Evolutionary conservation across 23 red algal species (phyloP), one percentile per base, ranked within the genome.

Genomic region (Gracilariopsis chorda): DNA sequence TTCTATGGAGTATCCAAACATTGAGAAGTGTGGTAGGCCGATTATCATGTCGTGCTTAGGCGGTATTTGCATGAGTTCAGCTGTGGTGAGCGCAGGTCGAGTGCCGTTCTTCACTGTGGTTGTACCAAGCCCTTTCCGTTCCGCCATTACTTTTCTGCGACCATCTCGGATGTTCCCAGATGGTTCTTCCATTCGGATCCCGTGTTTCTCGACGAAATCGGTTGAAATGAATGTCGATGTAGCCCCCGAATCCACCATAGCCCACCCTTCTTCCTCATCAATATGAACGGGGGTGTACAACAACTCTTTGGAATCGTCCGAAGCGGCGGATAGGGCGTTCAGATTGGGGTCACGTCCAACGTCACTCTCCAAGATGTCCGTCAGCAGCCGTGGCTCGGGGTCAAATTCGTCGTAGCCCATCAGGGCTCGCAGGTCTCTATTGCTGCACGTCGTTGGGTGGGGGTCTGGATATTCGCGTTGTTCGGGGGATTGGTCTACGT

Each of bases 41-140:
- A 81, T 61, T 0, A 81, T 81, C 49, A 81, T 81, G 53, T 81
- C 77, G 6, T 51, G 51, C 21, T 16, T 60, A 4, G 19, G 23
- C 47, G 36, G 51, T 25, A 81, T 81, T 36, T 53, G 77, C 77
- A 81, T 81, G 7, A 81, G 1, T 20, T 81, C 51, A 8, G 77
- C 77, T 61, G 17, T 37, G 5, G 37, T 12, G 4, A 23, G 2
- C 0, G 29, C 49, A 13, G 51, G 33, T 3, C 51, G 46, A 36
- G 17, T 10, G 12, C 49, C 77, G 10, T 81, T 81, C 28, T 40
- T 8, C 17, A 58, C 51, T 13, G 3, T 52, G 51, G 41, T 5
- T 4, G 10, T 30, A 9, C 48, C 28, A 0, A 61, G 27, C 5
- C 51, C 49, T 43, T 61, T 61, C 11, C 0, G 49, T 34, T 81